phyloP scores from a whole-genome alignment of 768 basidiomycete species.

The Exidia glandulosa region DNA sequence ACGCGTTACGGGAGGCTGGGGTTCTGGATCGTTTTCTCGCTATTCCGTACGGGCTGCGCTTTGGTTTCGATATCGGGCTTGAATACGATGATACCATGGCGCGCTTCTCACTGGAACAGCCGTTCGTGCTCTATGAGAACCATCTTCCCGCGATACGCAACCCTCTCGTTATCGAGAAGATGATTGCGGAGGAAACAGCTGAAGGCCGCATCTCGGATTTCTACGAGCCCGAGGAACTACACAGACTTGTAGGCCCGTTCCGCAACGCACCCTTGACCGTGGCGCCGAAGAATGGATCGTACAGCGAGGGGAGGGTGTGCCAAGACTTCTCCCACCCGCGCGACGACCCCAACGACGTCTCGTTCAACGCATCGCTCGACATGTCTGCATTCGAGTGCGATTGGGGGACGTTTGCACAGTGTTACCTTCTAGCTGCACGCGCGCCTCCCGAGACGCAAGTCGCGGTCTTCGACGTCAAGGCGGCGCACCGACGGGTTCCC shows the following conservation, averaged over 20 bases:
- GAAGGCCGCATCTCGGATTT: not conserved
- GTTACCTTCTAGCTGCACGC: not conserved
- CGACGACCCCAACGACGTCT: conserved; percentile 5
- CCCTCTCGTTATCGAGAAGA: not conserved
- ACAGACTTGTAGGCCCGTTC: not conserved
- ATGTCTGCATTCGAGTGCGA: not conserved
- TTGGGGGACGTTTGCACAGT: not conserved
- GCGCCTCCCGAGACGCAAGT: not conserved
- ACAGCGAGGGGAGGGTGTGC: not conserved
- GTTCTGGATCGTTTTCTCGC: not conserved
- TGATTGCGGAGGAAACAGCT: not conserved
- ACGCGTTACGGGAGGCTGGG: not conserved
- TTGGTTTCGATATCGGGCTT: not conserved
- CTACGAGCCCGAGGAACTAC: not conserved
- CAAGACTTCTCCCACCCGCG: conserved; percentile 14
- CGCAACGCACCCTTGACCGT: not conserved
- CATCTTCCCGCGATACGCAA: not conserved
- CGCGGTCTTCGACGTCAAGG: not conserved
- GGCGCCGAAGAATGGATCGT: not conserved
- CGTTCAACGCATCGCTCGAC: conserved; percentile 13
- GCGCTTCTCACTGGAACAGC: not conserved
- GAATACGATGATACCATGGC: not conserved
- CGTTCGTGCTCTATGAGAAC: not conserved
- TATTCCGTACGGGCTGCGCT: not conserved
- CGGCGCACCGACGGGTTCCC: not conserved